Evolutionary conservation across 2,329 filamentous ascomycete genomes (phyloP), one percentile per base, ranked within the genome.

Genomic region (Fusarium buharicum): DNA sequence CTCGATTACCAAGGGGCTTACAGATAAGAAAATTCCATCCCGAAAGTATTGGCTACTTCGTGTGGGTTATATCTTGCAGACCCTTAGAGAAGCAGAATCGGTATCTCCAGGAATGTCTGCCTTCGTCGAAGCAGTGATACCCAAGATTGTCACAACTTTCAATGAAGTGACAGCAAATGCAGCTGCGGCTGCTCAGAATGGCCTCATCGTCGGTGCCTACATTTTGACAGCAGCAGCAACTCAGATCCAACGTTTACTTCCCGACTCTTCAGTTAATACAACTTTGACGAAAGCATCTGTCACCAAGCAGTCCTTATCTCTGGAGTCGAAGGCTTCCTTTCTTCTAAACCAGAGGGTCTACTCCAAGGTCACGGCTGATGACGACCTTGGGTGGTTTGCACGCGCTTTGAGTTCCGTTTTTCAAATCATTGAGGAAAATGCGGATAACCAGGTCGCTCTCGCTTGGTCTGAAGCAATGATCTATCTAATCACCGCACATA

Each of bases 391-490:
- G 50, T 97, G 95, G 91, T 84, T 91, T 47, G 80, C 88, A 37
- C 85, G 87, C 63, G 89, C 92, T 27, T 79, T 98, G 44, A 79
- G 84, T 14, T 84, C 87, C 22, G 77, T 90, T 14, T 83, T 87
- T 14, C 73, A 80, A 14, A 79, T 81, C 16, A 74, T 93, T 4
- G 77, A 79, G 12, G 79, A 84, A 24, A 77, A 81, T 12, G 73
- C 79, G 4, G 69, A 74, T 7, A 77, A 79, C 13, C 77, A 84
- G 10, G 79, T 85, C n/a, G 82, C 83, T 59, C 76, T 85, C 49
- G 86, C 88, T 14, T 99, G 94, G 95, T 88, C 91, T 13, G 91
- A 96, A 69, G 88, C 90, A 3, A 85, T 94, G 55, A 87, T 97
- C n/a, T 96, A 90, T 73, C 79, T 91, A 14, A 84, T 94, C 40